phyloP scores from a whole-genome alignment of 257 asterid genomes.

The Solanum habrochaites region DNA sequence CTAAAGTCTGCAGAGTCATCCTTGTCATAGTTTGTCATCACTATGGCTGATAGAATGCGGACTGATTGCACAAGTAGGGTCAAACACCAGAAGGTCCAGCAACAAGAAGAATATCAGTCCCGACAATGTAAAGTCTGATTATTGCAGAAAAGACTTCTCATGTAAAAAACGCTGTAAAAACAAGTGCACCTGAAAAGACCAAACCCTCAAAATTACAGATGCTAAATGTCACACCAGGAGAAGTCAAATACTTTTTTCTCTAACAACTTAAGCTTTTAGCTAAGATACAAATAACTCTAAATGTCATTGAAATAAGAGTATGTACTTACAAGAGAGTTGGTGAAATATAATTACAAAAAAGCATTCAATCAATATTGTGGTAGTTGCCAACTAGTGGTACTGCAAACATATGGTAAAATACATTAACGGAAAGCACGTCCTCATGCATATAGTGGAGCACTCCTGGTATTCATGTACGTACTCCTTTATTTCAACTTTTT shows the following conservation, averaged over 20 bases:
- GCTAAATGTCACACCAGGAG: not conserved
- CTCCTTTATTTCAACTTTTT: too few relatives aligned
- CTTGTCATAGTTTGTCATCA: constrained; percentile 61
- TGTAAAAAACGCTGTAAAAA: not conserved
- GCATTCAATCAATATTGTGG: too few relatives aligned
- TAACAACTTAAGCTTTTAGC: too few relatives aligned
- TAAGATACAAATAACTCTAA: too few relatives aligned
- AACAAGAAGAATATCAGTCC: constrained; percentile 22
- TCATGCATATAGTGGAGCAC: too few relatives aligned
- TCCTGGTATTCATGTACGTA: too few relatives aligned
- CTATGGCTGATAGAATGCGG: constrained; percentile 69
- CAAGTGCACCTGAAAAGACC: not conserved
- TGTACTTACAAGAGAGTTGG: too few relatives aligned
- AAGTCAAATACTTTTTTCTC: not conserved
- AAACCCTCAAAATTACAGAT: not conserved
- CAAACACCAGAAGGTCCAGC: constrained; percentile 91
- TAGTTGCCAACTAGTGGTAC: too few relatives aligned
- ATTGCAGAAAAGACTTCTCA: not conserved
- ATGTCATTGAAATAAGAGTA: too few relatives aligned
- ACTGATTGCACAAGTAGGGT: constrained; percentile 75
- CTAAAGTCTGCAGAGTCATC: constrained; percentile 55
- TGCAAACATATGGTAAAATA: too few relatives aligned
- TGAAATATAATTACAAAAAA: too few relatives aligned
- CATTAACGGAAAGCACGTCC: too few relatives aligned
- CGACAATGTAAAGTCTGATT: not conserved